Base-by-base conservation (phyloP, 2,329 filamentous ascomycete species). In the Paramyrothecium sp. region DNA sequence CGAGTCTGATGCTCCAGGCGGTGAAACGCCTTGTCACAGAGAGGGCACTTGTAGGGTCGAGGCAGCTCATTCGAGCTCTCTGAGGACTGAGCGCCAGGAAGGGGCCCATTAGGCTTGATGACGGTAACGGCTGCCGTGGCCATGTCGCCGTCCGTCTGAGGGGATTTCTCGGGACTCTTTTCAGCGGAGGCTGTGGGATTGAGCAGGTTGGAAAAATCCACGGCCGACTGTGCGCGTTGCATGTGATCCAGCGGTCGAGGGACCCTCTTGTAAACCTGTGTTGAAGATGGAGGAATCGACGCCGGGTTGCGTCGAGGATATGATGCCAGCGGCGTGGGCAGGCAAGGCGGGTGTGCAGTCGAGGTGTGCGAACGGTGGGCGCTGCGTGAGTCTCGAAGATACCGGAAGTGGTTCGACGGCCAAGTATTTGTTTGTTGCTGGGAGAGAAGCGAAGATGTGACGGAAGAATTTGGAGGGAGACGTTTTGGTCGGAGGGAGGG, bases 1-100 rank as follows among this genome's bases (percentile, higher is more conserved):
- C 83, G 78, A 21, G 85, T 88, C 82, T 97, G 94, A 75, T 98
- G 94, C 80, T 98, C 94, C 47, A 99, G 84, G 61, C 95, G 92
- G 81, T 98, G 95, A 79, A 99, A 99, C 60, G 95, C 94, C 83
- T 97, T 96, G 69, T 97, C 94, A 81, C 95, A 99, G 61, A 99
- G 86, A 60, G 94, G 93, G 76, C 94, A 99, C 81, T 98, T 98
- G 87, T 99, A 99, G 1, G 94, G 94, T 56, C 95, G 89, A 58
- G 95, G 95, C 55, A 98, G 85, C 75, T 98, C 94, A 58, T 76
- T 81, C 51, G 71, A 68, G 63, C 61, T 65, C 53, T 91, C 75
- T 75, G 85, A 66, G 61, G 79, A 68, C 69, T 91, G 86, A 58
- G 87, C 83, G 63, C 81, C 81, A 50, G 86, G 85, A 51, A 87